A percentile compares a stretch with the other conserved stretches of the same genome.
Evolutionary conservation across 2,329 filamentous ascomycete genomes (phyloP).

Genomic region (Talaromyces sp.): DNA sequence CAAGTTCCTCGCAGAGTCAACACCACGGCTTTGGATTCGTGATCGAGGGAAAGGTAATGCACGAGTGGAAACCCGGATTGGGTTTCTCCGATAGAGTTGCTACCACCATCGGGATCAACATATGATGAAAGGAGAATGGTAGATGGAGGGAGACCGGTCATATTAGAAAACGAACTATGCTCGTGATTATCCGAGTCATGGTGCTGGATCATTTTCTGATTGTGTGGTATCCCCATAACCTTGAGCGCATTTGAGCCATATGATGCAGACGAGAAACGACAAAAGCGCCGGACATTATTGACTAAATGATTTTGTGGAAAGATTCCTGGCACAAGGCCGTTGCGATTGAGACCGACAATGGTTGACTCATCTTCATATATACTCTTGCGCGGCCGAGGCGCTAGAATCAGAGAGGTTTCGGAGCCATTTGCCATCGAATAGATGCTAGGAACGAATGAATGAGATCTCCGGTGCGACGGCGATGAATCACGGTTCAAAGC

Average conservation of each 20-base stretch:
- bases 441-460: slow-evolving; percentile 40
- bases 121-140: slow-evolving; percentile 63
- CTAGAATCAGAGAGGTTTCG: slow-evolving; percentile 41
- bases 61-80: slow-evolving; percentile 65
- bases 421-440: slow-evolving; percentile 44
- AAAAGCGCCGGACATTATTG: slow-evolving; percentile 43
- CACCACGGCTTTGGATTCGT: slow-evolving; percentile 67
- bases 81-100: slow-evolving; percentile 60
- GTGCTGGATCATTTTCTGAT: slow-evolving; percentile 25
- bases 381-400: slow-evolving; percentile 37
- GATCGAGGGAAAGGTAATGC: slow-evolving; percentile 68
- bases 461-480: slow-evolving; percentile 27
- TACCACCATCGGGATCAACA: slow-evolving; percentile 63
- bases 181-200: slow-evolving; percentile 35
- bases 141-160: slow-evolving; percentile 41
- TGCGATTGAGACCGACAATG: slow-evolving; percentile 38
- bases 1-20: slow-evolving; percentile 68
- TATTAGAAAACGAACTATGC: slow-evolving; percentile 42
- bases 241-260: slow-evolving; percentile 44
- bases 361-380: slow-evolving; percentile 44
- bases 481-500: slow-evolving; percentile 27
- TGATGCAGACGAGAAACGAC: slow-evolving; percentile 44
- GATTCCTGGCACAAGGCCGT: slow-evolving; percentile 42
- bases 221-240: slow-evolving; percentile 41
- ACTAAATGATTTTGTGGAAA: slow-evolving; percentile 44